Base-by-base conservation (phyloP, 1,284 basidiomycete species). In the Marasmius tenuissimus region DNA sequence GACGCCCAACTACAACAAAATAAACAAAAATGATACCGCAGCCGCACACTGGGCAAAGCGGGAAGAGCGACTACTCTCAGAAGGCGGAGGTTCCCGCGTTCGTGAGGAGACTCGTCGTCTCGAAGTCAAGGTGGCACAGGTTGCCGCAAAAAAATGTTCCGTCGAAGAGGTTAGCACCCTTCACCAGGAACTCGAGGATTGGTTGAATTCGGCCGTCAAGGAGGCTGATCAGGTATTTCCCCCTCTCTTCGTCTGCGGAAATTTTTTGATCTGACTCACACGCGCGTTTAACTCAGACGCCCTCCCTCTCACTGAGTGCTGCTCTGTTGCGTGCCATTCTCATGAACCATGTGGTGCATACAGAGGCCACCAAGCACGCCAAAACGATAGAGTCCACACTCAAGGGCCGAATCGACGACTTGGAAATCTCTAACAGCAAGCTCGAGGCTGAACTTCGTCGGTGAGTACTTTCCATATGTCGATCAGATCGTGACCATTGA, bases 101-200 rank as follows among this genome's bases (percentile, higher is more conserved):
- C 79, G 84, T 48, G 79, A 81, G 52, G 87, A 89, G 65, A 86
- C 84, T 62, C 84, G 86, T 48, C 77, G 83, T 66, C 79, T 92
- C 59, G 91, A 92, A 75, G 85, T 85, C 75, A 90, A 85, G 75
- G 89, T 92, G 61, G 86, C 86, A 61, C 84, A 83, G 69, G 86
- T 92, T 67, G 91, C 90, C 37, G 83, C 85, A n/a, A 90, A 89
- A 84, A 91, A 90, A 80, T 91, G 88, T 76, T 91, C 89, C 34
- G 89, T 92, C 62, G 90, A 92, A 73, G 90, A 92, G 77, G 88
- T 92, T 52, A 82, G 85, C 57, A 78, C 81, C 61, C 82, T 92
- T 65, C 88, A 90, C 74, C 82, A 85, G 69, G 90, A 92, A 76
- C 80, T 92, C 63, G 82, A 89, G 71, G 83, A 85, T 62, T 92